Evolutionary conservation across 2,329 filamentous ascomycete genomes (phyloP).

Genomic region (Trichothecium roseum): DNA sequence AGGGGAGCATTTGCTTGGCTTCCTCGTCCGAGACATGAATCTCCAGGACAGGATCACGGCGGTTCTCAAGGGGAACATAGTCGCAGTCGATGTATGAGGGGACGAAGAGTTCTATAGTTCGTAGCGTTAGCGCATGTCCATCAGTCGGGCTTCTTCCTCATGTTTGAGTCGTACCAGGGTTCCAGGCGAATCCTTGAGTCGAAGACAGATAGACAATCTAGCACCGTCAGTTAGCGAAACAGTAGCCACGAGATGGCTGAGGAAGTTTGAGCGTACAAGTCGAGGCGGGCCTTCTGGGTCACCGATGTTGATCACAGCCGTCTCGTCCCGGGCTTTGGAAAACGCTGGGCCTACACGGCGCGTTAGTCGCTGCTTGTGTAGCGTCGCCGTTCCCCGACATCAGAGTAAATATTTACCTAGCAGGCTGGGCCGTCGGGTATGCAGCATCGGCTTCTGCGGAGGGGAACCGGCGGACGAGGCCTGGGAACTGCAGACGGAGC

Average conservation of each 20-base stretch:
- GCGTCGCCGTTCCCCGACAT: background rate
- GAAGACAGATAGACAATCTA: constrained; percentile 73
- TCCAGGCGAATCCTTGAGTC: constrained; percentile 75
- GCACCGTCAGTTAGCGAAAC: background rate
- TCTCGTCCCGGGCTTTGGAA: constrained; percentile 52
- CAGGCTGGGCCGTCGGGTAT: constrained; percentile 50
- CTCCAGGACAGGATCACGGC: constrained; percentile 67
- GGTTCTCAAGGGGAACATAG: constrained; percentile 64
- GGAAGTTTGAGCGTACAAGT: constrained; percentile 41
- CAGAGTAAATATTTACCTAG: constrained; percentile 35
- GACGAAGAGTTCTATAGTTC: constrained; percentile 59
- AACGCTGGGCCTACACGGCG: constrained; percentile 52
- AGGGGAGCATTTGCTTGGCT: constrained; percentile 55
- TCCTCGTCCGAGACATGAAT: constrained; percentile 72
- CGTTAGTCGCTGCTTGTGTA: background rate
- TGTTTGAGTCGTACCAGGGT: constrained; percentile 46
- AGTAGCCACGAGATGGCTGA: background rate
- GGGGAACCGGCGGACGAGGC: constrained; percentile 48
- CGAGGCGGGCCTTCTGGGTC: constrained; percentile 62
- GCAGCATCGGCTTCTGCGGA: constrained; percentile 36
- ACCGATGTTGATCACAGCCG: constrained; percentile 72
- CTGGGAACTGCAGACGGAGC: constrained; percentile 27
- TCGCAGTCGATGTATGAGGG: constrained; percentile 69
- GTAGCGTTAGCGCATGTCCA: constrained; percentile 6
- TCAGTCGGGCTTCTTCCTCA: background rate